These are phyloP conservation scores for Tuctoria greenei DNA, from an alignment of 176 grass and related monocot species.

Conservation along the genomic window DNA sequence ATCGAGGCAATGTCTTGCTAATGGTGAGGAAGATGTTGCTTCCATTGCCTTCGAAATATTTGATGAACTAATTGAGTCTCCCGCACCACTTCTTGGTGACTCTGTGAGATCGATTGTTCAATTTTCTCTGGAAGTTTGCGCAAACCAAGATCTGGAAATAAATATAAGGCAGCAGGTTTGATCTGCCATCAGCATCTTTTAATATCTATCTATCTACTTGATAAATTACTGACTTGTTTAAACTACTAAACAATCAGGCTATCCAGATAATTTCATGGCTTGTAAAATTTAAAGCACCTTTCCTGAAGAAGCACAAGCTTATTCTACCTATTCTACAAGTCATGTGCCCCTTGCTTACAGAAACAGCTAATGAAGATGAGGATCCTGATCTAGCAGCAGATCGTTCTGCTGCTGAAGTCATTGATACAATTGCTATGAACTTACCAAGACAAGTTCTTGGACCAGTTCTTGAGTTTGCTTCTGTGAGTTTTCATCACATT, in stretches of 20 bases:
- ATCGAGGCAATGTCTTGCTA: conserved; percentile 89
- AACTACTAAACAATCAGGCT: conserved; percentile 55
- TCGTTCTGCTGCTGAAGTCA: conserved; percentile 95
- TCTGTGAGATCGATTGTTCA: conserved; percentile 90
- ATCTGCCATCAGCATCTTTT: conserved; percentile 14
- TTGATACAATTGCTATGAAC: conserved; percentile 98
- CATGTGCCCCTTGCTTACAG: conserved; percentile 96
- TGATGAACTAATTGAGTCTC: conserved; percentile 94
- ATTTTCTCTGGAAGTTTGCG: conserved; percentile 96
- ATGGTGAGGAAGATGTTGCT: conserved; percentile 91
- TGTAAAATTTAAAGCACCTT: conserved; percentile 92
- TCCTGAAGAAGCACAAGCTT: conserved; percentile 89
- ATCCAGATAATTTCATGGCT: conserved; percentile 99
- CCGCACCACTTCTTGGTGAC: conserved; percentile 89
- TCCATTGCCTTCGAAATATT: conserved; percentile 99
- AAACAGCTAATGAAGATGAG: conserved; percentile 76
- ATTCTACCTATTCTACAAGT: conserved; percentile 90
- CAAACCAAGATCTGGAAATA: conserved; percentile 86
- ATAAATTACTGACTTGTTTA: conserved; percentile 13
- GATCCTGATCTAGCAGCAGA: conserved; percentile 95
- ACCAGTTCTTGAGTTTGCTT: conserved; percentile 86
- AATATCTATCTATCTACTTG: conserved; percentile 31
- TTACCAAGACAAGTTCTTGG: conserved; percentile 81
- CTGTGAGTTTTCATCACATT: conserved; percentile 61
- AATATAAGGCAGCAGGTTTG: conserved; percentile 95